These are phyloP conservation scores for Aspergillus quadrilineatus DNA, from an alignment of 2,329 filamentous ascomycete species.

Conservation along the genomic window DNA sequence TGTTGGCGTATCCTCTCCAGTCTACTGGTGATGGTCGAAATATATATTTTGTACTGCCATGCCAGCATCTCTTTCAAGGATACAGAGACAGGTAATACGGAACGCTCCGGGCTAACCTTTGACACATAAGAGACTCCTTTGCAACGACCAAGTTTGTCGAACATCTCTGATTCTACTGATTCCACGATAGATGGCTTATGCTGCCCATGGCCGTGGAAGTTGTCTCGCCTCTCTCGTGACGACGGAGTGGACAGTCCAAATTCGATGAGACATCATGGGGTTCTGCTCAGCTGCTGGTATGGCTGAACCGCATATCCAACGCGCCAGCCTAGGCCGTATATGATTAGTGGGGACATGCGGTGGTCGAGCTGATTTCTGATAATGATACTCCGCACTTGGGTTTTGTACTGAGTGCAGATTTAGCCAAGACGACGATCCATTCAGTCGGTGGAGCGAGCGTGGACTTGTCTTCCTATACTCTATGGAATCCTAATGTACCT, in stretches of 20 bases:
- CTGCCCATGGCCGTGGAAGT: conserved; percentile 3
- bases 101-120: background rate
- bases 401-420: no score
- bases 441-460: no score
- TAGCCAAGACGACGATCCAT: no score
- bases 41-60: background rate
- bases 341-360: background rate
- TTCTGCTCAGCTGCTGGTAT: background rate
- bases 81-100: background rate
- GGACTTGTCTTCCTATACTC: no score
- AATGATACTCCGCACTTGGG: no score
- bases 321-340: background rate
- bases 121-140: background rate
- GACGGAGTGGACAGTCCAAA: background rate
- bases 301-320: background rate
- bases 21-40: no score
- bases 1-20: no score
- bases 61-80: background rate
- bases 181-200: conserved; percentile 16
- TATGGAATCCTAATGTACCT: no score
- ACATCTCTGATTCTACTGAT: conserved; percentile 10
- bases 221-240: background rate
- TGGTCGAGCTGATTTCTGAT: no score
- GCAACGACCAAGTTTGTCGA: conserved; percentile 20
- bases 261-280: background rate